Base-by-base conservation (phyloP, 2,329 filamentous ascomycete genomes). In the Coleophoma cylindrospora region DNA sequence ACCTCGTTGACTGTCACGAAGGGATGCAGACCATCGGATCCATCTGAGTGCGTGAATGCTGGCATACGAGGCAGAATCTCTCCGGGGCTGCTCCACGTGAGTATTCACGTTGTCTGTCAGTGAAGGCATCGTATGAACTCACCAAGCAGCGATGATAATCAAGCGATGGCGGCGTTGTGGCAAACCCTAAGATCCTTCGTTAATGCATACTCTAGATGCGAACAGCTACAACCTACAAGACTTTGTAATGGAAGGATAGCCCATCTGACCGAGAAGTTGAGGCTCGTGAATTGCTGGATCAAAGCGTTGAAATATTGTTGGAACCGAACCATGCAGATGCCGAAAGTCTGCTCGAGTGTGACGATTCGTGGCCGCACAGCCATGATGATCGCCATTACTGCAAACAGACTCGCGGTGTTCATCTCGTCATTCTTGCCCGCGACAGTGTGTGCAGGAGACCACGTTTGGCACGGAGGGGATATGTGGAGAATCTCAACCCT, bases 261-360 rank as follows among this genome's bases (percentile, higher is more conserved):
- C 86, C 87, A 94, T 2, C 83, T 72, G 0, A 92, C 71, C 0
- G 83, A 89, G 62, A 88, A 95, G 2, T 81, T 81, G 22, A 75
- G 66, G 3, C 77, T 68, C 0, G 86, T 82, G 48, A 91, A 83
- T 33, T 83, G 80, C 22, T 76, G 70, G 3, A 94, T 69, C 0
- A 91, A 66, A 0, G 73, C 68, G 37, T 76, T 71, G 43, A 91
- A 84, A 47, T 78, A 83, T 0, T 70, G 66, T 11, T 69, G 64
- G 49, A 84, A 81, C 0, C 72, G 66, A 0, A 76, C 67, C 19
- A 74, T 70, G 0, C 79, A 65, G 1, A 95, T 75, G 0, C 88
- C 89, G 47, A 81, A 83, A 0, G 89, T 91, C 61, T 95, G 86
- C 59, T 95, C 90, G 1, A 95, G 70, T 0, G 89, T 95, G 2